Conservation (phyloP, 495 filamentous ascomycete species). For the Opeltia flavorubescens region DNA sequence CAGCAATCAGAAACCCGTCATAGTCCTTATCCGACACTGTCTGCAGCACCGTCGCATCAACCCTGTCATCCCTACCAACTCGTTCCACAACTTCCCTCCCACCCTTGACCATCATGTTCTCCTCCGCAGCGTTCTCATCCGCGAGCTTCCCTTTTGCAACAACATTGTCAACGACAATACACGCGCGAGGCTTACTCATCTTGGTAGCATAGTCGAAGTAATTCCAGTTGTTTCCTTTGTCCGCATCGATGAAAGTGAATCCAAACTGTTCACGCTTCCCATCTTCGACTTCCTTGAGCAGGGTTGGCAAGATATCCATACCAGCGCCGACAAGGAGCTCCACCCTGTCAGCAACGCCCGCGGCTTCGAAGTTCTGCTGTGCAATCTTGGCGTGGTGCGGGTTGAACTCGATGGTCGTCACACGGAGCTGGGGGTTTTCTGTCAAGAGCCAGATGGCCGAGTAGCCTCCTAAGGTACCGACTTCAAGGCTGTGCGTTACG, state of each 20-base stretch:
- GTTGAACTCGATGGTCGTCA: conserved; percentile 34
- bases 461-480: conserved; percentile 40
- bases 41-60: conserved; percentile 35
- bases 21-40: conserved; percentile 37
- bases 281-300: conserved; percentile 20
- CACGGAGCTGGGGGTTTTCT: conserved; percentile 21
- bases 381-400: conserved; percentile 27
- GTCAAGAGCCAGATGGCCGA: conserved; percentile 36
- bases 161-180: conserved; percentile 35
- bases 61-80: conserved; percentile 27
- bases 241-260: conserved; percentile 39
- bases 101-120: conserved; percentile 9
- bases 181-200: conserved; percentile 21
- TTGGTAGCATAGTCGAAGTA: conserved; percentile 34
- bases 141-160: conserved; percentile 14
- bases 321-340: conserved; percentile 32
- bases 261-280: conserved; percentile 26
- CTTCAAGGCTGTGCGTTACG: conserved; percentile 31
- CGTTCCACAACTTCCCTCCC: conserved; percentile 27
- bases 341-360: conserved; percentile 28
- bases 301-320: conserved; percentile 27
- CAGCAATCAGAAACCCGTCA: conserved; percentile 33
- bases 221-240: conserved; percentile 31
- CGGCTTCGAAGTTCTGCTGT: conserved; percentile 24
- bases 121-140: conserved; percentile 12